These are phyloP conservation scores for Pythium sukuiense DNA, from an alignment of 352 stramenopile species.

Conservation along the genomic window DNA sequence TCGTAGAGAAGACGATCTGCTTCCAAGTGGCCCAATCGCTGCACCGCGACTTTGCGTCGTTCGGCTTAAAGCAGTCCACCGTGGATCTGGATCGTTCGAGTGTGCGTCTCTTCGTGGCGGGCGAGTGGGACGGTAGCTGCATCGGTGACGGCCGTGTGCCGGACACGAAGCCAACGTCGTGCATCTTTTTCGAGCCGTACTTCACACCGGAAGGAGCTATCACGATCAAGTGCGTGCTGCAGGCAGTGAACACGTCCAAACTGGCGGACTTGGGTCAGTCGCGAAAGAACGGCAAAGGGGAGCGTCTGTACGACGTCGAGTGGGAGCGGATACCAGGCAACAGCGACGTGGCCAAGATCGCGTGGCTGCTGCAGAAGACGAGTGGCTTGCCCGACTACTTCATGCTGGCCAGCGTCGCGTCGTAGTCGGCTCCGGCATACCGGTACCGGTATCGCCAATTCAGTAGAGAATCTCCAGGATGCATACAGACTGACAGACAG, in stretches of 20 bases:
- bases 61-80: constrained; percentile 73
- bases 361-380: constrained; percentile 76
- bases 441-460: neutral
- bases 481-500: neutral
- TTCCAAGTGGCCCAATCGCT: constrained; percentile 71
- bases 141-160: constrained; percentile 85
- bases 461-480: constrained; percentile 1
- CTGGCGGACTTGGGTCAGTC: constrained; percentile 34
- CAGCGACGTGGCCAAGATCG: constrained; percentile 67
- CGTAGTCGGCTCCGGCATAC: neutral
- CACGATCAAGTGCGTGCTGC: constrained; percentile 71
- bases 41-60: constrained; percentile 67
- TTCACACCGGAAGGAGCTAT: constrained; percentile 52
- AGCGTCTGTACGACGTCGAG: constrained; percentile 57
- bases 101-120: constrained; percentile 70
- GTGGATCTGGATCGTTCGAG: constrained; percentile 78
- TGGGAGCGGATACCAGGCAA: constrained; percentile 79
- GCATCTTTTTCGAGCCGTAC: constrained; percentile 77
- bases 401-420: neutral
- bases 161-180: constrained; percentile 62
- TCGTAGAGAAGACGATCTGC: constrained; percentile 76
- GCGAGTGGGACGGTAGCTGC: constrained; percentile 80
- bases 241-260: constrained; percentile 55
- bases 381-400: constrained; percentile 44
- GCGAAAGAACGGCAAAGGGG: constrained; percentile 42